Conservation (phyloP, 108 stramenopile genomes). For the Fistulifera solaris region DNA sequence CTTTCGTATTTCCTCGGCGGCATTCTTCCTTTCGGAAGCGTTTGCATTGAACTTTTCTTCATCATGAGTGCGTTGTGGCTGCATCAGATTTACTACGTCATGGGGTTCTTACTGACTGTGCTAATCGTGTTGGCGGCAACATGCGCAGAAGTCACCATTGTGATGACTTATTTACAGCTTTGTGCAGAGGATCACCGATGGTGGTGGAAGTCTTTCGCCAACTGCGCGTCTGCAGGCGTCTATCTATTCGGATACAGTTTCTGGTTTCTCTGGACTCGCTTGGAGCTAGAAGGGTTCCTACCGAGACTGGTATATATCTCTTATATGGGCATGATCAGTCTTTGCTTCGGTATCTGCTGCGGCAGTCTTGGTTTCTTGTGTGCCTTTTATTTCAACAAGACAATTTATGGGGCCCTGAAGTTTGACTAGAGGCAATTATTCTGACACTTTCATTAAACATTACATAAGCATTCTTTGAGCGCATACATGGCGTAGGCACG, state of each 20-base stretch:
- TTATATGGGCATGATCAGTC: conserved; percentile 91
- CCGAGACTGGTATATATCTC: conserved; percentile 92
- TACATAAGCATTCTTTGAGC: too few relatives aligned
- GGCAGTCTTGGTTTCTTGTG: conserved; percentile 88
- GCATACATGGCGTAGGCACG: too few relatives aligned
- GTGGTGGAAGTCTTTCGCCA: conserved; percentile 99
- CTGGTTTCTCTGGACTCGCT: conserved; percentile 86
- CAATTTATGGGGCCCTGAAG: conserved; percentile 80
- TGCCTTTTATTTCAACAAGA: conserved; percentile 78
- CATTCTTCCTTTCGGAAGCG: conserved; percentile 95
- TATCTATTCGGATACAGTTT: conserved; percentile 96
- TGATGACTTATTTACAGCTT: conserved; percentile 98
- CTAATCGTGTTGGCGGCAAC: conserved; percentile 88
- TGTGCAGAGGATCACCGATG: conserved; percentile 97
- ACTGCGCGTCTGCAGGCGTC: conserved; percentile 85
- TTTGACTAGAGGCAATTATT: conserved; percentile 41
- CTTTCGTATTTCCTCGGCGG: conserved; percentile 84
- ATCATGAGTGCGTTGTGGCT: conserved; percentile 98
- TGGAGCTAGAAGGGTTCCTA: conserved; percentile 82
- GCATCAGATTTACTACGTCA: conserved; percentile 98
- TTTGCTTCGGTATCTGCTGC: conserved; percentile 88
- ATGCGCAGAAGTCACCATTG: conserved; percentile 94
- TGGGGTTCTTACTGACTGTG: conserved; percentile 96
- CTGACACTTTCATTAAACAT: too few relatives aligned
- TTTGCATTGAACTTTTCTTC: conserved; percentile 99